Evolutionary conservation across 1,284 basidiomycete genomes (phyloP).

Genomic region (Ustilago cynodontis): DNA sequence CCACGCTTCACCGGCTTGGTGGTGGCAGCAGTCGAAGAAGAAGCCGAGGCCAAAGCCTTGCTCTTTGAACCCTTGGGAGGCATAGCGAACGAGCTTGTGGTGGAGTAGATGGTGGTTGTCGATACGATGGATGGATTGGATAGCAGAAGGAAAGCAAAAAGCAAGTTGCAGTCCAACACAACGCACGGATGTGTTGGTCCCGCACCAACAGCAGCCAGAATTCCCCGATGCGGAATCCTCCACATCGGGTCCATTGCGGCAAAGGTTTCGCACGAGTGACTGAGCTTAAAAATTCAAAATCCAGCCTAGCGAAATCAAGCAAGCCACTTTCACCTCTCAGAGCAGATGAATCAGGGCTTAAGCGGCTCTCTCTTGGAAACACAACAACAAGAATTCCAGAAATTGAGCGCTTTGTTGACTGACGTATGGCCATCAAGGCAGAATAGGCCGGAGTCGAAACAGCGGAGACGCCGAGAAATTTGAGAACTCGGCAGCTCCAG

Average conservation of each 20-base stretch:
- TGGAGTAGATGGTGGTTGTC: constrained; percentile 4
- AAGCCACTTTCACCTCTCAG: neutral
- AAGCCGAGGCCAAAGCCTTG: constrained; percentile 22
- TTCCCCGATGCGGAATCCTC: neutral
- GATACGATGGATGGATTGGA: neutral
- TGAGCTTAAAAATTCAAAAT: neutral
- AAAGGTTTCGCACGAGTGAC: neutral
- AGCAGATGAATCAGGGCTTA: constrained; percentile 8
- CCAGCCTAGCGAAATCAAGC: neutral
- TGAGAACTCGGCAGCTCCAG: neutral
- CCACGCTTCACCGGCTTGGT: constrained; percentile 38
- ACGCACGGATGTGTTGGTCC: constrained; percentile 25
- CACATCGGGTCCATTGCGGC: neutral
- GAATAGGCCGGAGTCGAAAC: neutral
- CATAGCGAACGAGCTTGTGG: constrained; percentile 23
- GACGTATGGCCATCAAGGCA: constrained; percentile 11
- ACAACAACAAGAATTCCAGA: neutral
- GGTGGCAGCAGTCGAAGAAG: constrained; percentile 16
- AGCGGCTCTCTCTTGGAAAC: neutral
- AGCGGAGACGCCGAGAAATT: constrained; percentile 22
- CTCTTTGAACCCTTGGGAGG: constrained; percentile 36
- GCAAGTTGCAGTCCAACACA: neutral
- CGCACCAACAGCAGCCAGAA: neutral
- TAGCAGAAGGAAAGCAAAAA: neutral
- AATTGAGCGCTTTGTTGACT: constrained; percentile 14